These are phyloP conservation scores for Cryptococcus hybrid DNA, from an alignment of 1,284 basidiomycete species.

Conservation along the genomic window DNA sequence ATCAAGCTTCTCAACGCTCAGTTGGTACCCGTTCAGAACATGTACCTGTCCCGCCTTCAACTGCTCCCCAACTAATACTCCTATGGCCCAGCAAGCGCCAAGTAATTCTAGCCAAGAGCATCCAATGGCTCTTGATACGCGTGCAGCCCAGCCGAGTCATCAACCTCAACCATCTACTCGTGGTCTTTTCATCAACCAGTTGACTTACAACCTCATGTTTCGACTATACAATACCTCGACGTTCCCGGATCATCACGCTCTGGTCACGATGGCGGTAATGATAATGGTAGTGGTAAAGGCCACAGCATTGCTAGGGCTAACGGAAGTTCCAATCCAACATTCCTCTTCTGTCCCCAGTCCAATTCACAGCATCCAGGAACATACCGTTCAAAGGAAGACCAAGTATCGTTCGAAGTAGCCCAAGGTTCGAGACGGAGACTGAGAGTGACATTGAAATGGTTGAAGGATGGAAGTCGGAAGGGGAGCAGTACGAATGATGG, in stretches of 20 bases:
- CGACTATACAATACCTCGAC: background rate
- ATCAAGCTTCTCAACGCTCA: background rate
- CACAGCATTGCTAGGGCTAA: too few relatives aligned
- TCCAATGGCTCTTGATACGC: background rate
- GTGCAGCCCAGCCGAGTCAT: background rate
- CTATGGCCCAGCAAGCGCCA: background rate
- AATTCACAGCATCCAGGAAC: background rate
- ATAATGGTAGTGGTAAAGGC: background rate
- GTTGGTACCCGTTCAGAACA: background rate
- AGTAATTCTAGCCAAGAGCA: too few relatives aligned
- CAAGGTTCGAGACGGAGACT: slow-evolving; percentile 25
- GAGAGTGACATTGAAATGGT: slow-evolving; percentile 23
- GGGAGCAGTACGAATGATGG: background rate
- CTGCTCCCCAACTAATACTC: background rate
- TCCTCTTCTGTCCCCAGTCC: slow-evolving; percentile 1
- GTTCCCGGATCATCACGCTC: background rate
- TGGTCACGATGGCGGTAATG: background rate
- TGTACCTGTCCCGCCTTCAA: background rate
- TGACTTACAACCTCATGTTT: background rate
- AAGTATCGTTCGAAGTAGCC: slow-evolving; percentile 36
- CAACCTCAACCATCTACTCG: background rate
- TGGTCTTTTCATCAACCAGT: background rate
- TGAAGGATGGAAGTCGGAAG: background rate
- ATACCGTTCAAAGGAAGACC: slow-evolving; percentile 16
- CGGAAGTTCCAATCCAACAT: background rate